These are phyloP conservation scores for Collybia sp. DNA, from an alignment of 768 basidiomycete species.

Conservation along the genomic window DNA sequence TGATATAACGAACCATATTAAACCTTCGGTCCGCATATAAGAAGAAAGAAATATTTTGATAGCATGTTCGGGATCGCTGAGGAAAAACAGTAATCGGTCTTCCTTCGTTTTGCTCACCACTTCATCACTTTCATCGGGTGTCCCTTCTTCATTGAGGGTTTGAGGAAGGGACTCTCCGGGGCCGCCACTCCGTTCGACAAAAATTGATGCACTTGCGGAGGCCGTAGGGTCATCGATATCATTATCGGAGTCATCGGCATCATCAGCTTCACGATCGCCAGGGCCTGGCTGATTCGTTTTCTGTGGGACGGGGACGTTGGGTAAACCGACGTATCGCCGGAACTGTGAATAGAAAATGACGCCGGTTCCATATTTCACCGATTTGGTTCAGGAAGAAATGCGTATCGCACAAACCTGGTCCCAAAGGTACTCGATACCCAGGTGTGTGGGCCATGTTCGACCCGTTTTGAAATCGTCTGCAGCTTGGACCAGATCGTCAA, in stretches of 20 bases:
- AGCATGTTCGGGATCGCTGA: conserved; percentile 54
- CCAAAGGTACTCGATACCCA: conserved; percentile 46
- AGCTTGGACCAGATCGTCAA: conserved; percentile 57
- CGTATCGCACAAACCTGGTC: conserved; percentile 45
- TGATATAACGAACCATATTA: conserved; percentile 50
- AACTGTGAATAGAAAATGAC: conserved; percentile 34
- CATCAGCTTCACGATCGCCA: conserved; percentile 21
- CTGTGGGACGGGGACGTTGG: conserved; percentile 39
- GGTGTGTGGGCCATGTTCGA: conserved; percentile 33
- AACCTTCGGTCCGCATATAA: conserved; percentile 60
- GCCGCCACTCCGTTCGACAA: conserved; percentile 6
- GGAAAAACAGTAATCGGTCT: conserved; percentile 44
- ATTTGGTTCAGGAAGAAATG: not conserved
- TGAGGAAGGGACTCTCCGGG: conserved; percentile 15
- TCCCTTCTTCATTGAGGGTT: conserved; percentile 23
- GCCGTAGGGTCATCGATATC: conserved; percentile 1
- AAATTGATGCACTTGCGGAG: not conserved
- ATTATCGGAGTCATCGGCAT: conserved; percentile 19
- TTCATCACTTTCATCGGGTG: conserved; percentile 26
- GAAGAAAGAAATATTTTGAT: conserved; percentile 69
- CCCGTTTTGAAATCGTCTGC: conserved; percentile 49
- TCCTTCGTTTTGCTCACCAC: conserved; percentile 34
- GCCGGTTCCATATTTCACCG: no score
- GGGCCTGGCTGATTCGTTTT: conserved; percentile 26
- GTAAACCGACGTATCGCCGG: conserved; percentile 55